Evolutionary conservation across 768 basidiomycete species (phyloP).

Genomic region (Rhizopogon vesiculosus): DNA sequence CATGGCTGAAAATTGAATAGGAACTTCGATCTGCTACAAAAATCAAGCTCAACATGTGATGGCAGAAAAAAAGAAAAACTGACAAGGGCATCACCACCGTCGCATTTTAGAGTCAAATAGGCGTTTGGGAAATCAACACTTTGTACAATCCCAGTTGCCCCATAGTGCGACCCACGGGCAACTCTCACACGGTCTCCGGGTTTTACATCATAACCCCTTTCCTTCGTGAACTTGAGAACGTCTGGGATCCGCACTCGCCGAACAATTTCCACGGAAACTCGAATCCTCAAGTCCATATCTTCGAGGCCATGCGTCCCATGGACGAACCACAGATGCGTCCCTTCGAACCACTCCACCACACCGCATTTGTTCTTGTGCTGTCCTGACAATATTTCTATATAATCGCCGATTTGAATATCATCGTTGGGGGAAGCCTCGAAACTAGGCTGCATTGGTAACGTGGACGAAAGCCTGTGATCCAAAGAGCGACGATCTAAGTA

Average conservation of each 20-base stretch:
- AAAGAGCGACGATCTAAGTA: no score
- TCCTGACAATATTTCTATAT: no score
- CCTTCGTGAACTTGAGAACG: not conserved
- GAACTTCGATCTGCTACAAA: not conserved
- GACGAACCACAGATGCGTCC: no score
- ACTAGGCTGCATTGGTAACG: no score
- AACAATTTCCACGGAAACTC: not conserved
- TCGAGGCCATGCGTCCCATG: not conserved
- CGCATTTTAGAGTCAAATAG: not conserved
- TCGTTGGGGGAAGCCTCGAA: no score
- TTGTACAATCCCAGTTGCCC: not conserved
- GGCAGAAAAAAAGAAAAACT: not conserved
- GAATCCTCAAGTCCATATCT: not conserved
- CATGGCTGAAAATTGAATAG: not conserved
- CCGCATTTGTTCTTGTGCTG: no score
- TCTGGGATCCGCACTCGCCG: not conserved
- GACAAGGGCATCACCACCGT: not conserved
- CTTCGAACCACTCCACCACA: no score
- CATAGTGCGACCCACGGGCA: not conserved
- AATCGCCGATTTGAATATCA: no score
- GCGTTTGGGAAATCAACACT: not conserved
- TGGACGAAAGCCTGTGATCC: no score
- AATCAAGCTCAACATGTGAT: not conserved
- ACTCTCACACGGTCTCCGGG: not conserved
- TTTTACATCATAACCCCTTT: not conserved